Base-by-base conservation (phyloP, 306 rosid species). In the Myrica gale region DNA sequence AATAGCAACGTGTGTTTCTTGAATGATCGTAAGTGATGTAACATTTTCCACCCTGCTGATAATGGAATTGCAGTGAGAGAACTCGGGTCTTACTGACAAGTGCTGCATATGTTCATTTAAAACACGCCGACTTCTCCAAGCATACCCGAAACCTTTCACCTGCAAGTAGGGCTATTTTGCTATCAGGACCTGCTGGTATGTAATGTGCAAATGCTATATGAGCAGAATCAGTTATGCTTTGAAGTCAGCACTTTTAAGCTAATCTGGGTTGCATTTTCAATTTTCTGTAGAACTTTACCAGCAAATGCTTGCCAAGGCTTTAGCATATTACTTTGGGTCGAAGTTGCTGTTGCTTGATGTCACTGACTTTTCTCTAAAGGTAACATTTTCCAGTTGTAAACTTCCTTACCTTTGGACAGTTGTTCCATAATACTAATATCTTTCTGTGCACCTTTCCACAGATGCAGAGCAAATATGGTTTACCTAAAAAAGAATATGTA, bases 121-220 rank as follows among this genome's bases (percentile, higher is more conserved):
- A 90, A 74, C 90, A 85, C 74, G 65, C 79, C 3, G 87, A 95
- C 61, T 78, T 83, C 47, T 91, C 95, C 71, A 95, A 85, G 85
- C 96, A 95, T 82, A 95, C 93, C 43, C 82, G 91, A 79, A 92
- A 92, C 77, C 98, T 95, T 76, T 85, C 97, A 58, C 97, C 92
- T 2, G 98, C 96, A 42, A 95, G 97, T 81, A 81, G 90, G 73
- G 85, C 92, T 62, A 95, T 95, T 82, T 79, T 95, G 90, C 97
- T 95, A 4, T 89, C 96, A 39, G 98, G 98, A 84, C 97, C 92
- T 19, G 80, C 91, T 44, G 97, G 98, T 95, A 84, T 23, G 76
- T 80, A 51, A 42, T 71, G 17, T 26, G n/a, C 21, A 52, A 45
- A 51, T 70, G 68, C 65, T 55, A 46, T 55, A 41, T 12, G 42